phyloP scores from a whole-genome alignment of 2,329 filamentous ascomycete species.

The Geosmithia putterillii region DNA sequence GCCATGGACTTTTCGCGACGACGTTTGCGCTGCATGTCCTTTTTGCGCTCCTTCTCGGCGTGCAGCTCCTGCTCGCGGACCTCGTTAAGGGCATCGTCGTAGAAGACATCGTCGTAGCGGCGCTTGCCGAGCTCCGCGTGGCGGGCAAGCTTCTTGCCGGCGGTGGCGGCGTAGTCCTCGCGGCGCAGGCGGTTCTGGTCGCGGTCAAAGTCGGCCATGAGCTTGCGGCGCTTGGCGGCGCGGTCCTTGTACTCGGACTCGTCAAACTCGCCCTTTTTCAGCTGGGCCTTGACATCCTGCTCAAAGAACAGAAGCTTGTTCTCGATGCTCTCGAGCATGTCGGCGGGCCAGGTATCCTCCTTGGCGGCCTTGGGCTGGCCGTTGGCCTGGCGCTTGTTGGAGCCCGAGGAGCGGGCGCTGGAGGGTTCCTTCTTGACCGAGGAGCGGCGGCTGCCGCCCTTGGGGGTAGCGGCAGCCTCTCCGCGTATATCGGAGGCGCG shows the following conservation, averaged over 20 bases:
- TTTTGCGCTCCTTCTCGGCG: slow-evolving; percentile 97
- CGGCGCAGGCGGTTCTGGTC: slow-evolving; percentile 51
- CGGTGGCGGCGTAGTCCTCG: slow-evolving; percentile 44
- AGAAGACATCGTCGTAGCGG: slow-evolving; percentile 65
- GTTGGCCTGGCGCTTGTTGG: slow-evolving; percentile 51
- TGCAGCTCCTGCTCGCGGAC: slow-evolving; percentile 83
- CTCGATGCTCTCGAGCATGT: slow-evolving; percentile 30
- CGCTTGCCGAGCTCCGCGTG: slow-evolving; percentile 62
- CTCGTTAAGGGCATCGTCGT: slow-evolving; percentile 69
- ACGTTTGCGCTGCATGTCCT: slow-evolving; percentile 97
- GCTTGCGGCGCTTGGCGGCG: slow-evolving; percentile 53
- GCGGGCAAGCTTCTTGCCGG: slow-evolving; percentile 48
- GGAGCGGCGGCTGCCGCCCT: slow-evolving; percentile 35
- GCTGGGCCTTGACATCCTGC: slow-evolving; percentile 29
- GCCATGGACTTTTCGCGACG: slow-evolving; percentile 93
- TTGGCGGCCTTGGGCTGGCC: slow-evolving; percentile 36
- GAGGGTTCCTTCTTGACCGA: slow-evolving; percentile 37
- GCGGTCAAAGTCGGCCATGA: slow-evolving; percentile 51
- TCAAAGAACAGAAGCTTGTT: slow-evolving; percentile 30
- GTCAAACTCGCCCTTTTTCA: slow-evolving; percentile 29
- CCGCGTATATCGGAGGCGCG: slow-evolving; percentile 39
- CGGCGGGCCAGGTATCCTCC: slow-evolving; percentile 31
- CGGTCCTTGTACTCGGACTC: slow-evolving; percentile 39
- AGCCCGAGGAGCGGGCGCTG: slow-evolving; percentile 32
- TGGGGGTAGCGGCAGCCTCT: slow-evolving; percentile 36